phyloP scores from a whole-genome alignment of 2,329 filamentous ascomycete genomes.

The Claviceps purpurea region DNA sequence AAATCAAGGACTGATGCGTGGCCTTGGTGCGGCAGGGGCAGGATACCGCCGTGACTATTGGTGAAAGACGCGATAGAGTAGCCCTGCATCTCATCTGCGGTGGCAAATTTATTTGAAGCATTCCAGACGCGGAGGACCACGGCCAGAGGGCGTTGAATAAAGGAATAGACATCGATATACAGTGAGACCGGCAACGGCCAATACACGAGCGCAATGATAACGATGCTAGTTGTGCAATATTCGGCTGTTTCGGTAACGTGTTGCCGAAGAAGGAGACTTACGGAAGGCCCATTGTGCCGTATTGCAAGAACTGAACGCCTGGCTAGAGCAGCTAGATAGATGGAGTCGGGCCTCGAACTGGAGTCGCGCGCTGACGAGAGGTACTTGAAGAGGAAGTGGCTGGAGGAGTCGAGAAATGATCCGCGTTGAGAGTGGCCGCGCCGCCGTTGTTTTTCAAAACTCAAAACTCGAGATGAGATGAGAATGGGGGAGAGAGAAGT shows the following conservation, averaged over 20 bases:
- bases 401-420: not conserved
- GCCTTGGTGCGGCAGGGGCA: not conserved
- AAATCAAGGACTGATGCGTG: not conserved
- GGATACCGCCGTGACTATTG: not conserved
- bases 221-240: not conserved
- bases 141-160: not conserved
- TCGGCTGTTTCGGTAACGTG: not conserved
- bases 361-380: not conserved
- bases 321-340: not conserved
- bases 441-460: not conserved
- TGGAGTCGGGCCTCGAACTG: not conserved
- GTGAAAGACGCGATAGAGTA: constrained; percentile 5
- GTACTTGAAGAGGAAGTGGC: too few species aligned
- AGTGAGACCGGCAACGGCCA: not conserved
- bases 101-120: not conserved
- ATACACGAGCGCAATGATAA: not conserved
- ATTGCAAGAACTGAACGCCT: not conserved
- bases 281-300: constrained; percentile 31
- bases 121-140: not conserved
- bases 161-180: not conserved
- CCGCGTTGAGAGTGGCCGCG: not conserved
- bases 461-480: too few species aligned
- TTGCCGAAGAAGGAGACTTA: constrained; percentile 20
- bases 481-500: not conserved
- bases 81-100: not conserved